These are phyloP conservation scores for Penicillium goetzii DNA, from an alignment of 495 filamentous ascomycete species.

Conservation along the genomic window DNA sequence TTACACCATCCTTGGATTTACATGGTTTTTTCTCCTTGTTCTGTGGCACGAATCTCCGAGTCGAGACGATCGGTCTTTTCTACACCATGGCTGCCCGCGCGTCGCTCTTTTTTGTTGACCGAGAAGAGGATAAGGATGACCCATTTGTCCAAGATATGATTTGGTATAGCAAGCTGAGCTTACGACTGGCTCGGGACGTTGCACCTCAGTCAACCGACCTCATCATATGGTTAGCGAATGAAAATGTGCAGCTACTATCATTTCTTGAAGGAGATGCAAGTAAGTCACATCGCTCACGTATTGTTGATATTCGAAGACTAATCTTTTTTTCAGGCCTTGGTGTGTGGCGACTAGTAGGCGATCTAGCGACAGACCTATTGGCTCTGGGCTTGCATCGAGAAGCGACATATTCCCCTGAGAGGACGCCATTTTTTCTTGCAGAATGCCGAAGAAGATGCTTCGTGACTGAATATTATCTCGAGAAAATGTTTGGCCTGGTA, in stretches of 20 bases:
- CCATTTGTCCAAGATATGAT: constrained; percentile 23
- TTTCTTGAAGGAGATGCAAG: constrained; percentile 28
- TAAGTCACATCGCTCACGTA: constrained; percentile 15
- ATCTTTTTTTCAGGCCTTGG: constrained; percentile 19
- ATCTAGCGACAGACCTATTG: constrained; percentile 27
- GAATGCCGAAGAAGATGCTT: constrained; percentile 25
- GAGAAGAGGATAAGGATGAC: constrained; percentile 11
- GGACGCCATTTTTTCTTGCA: constrained; percentile 27
- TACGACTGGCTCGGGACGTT: constrained; percentile 28
- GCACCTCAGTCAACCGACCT: constrained; percentile 24
- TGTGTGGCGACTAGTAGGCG: constrained; percentile 28
- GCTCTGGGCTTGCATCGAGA: constrained; percentile 28
- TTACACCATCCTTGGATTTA: constrained; percentile 21
- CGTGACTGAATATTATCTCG: constrained; percentile 25
- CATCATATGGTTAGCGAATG: constrained; percentile 28
- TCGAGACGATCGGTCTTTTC: constrained; percentile 27
- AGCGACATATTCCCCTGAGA: constrained; percentile 23
- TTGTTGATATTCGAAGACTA: constrained; percentile 1
- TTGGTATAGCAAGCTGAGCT: constrained; percentile 19
- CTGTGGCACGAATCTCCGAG: constrained; percentile 22
- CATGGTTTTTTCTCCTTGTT: constrained; percentile 22
- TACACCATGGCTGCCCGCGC: constrained; percentile 27
- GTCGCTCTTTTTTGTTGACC: constrained; percentile 12
- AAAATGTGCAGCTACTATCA: constrained; percentile 22
- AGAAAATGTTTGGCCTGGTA: constrained; percentile 27